Conservation (phyloP, 2,329 filamentous ascomycete species). For the Pseudocercospora musae region DNA sequence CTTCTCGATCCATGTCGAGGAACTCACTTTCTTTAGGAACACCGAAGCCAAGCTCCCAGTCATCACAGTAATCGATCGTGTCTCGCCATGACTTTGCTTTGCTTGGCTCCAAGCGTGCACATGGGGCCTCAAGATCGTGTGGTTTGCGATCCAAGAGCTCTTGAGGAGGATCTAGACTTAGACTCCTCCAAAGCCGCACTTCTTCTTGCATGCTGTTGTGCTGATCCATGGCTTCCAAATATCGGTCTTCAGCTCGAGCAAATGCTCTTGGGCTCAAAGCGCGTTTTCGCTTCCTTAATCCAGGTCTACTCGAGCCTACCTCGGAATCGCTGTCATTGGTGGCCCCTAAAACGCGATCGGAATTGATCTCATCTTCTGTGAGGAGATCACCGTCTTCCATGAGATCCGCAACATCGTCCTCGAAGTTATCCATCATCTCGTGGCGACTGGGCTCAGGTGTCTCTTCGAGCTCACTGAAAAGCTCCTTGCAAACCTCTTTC, state of each 20-base stretch:
- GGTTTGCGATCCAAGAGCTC: not conserved
- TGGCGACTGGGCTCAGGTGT: not conserved
- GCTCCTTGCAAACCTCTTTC: slow-evolving; percentile 43
- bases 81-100: not conserved
- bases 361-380: slow-evolving; percentile 5
- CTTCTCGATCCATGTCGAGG: not conserved
- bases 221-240: slow-evolving; percentile 50
- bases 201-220: slow-evolving; percentile 47
- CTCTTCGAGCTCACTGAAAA: slow-evolving; percentile 27
- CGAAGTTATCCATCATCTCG: not conserved
- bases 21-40: not conserved
- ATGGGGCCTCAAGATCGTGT: not conserved
- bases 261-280: slow-evolving; percentile 17
- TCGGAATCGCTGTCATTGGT: not conserved
- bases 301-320: not conserved
- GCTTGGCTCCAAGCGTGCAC: not conserved
- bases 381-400: slow-evolving; percentile 18
- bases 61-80: not conserved
- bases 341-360: not conserved
- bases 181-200: slow-evolving; percentile 41
- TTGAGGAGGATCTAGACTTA: slow-evolving; percentile 36
- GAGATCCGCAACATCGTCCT: not conserved
- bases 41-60: not conserved
- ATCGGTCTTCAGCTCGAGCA: slow-evolving; percentile 38
- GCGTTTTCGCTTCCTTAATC: slow-evolving; percentile 16